These are phyloP conservation scores for Diaporthe vaccinii DNA, from an alignment of 2,329 filamentous ascomycete genomes.

Conservation along the genomic window DNA sequence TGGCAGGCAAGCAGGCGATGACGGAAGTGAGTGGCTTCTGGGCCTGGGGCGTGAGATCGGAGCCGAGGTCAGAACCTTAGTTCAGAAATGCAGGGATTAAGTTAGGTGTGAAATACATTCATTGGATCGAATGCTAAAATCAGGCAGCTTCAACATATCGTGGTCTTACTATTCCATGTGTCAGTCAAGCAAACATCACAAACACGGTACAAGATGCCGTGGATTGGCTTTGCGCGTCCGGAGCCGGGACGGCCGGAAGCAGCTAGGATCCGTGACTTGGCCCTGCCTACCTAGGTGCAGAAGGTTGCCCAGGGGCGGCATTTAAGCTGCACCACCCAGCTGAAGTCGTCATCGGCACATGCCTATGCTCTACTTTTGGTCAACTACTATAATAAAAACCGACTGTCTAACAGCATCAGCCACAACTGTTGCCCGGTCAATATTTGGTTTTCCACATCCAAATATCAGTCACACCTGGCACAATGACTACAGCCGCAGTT, in stretches of 20 bases:
- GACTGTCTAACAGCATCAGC: not conserved
- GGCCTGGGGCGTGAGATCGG: not conserved
- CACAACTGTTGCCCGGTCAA: not conserved
- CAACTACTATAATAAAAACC: not conserved
- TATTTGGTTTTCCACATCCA: not conserved
- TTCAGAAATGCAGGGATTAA: not conserved
- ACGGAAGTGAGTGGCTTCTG: slow-evolving; percentile 23
- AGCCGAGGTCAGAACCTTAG: not conserved
- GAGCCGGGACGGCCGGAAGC: slow-evolving; percentile 15
- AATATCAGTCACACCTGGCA: not conserved
- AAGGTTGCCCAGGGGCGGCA: not conserved
- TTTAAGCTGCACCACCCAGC: not conserved
- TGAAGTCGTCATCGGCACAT: slow-evolving; percentile 26
- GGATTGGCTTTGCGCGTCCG: not conserved
- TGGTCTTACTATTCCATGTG: not conserved
- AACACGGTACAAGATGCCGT: not conserved
- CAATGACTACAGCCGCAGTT: slow-evolving; percentile 65
- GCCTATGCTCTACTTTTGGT: not conserved
- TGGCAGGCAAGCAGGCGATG: slow-evolving; percentile 28
- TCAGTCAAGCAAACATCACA: not conserved
- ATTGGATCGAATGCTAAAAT: not conserved
- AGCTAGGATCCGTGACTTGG: not conserved
- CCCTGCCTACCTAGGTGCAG: too few relatives aligned
- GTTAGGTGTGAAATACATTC: not conserved
- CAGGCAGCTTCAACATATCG: not conserved